Evolutionary conservation across 768 basidiomycete species (phyloP).

Genomic region (Boletus reticulatus): DNA sequence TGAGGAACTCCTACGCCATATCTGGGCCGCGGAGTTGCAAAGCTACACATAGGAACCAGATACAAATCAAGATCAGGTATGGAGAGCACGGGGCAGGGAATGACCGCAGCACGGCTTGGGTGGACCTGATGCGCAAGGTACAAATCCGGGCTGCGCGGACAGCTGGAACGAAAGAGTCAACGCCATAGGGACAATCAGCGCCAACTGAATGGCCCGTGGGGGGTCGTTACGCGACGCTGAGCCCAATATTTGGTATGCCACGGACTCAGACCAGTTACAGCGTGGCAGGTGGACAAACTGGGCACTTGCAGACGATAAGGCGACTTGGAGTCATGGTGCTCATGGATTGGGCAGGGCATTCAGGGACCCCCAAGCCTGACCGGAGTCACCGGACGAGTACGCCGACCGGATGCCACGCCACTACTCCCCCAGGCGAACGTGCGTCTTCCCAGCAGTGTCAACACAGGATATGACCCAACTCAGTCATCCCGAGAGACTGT

Average conservation of each 20-base stretch:
- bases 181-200: constrained; percentile 9
- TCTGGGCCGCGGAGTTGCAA: constrained; percentile 32
- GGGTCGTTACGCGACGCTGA: not conserved
- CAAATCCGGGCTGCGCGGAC: constrained; percentile 6
- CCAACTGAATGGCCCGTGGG: not conserved
- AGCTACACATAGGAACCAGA: not conserved
- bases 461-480: constrained; percentile 16
- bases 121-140: constrained; percentile 6
- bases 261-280: not conserved
- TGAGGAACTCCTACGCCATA: constrained; percentile 23
- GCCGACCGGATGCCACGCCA: constrained; percentile 18
- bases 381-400: too few relatives aligned
- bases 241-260: not conserved
- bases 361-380: not conserved
- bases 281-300: constrained; percentile 6
- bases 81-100: constrained; percentile 6
- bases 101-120: constrained; percentile 1
- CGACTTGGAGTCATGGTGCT: not conserved
- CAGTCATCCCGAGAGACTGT: too few relatives aligned
- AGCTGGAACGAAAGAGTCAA: not conserved
- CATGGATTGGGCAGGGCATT: not conserved
- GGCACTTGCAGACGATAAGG: constrained; percentile 4
- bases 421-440: constrained; percentile 11
- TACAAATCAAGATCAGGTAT: not conserved
- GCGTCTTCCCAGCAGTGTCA: constrained; percentile 9